A percentile compares a stretch with the other conserved stretches of the same genome.
Evolutionary conservation across 164 flowering plant genomes (phyloP).

Genomic region (Buxus sempervirens): DNA sequence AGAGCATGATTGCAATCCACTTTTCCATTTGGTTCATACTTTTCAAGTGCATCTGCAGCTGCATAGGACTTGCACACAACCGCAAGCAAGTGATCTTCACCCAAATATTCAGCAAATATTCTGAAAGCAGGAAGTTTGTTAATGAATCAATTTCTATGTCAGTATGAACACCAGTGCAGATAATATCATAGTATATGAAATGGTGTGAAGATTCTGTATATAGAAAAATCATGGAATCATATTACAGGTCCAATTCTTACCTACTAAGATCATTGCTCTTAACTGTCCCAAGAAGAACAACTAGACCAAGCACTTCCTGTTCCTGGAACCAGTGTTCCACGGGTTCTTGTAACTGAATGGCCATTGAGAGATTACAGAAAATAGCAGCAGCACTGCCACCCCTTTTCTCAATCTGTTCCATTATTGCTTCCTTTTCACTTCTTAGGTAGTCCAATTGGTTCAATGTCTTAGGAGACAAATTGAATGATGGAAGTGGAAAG

Average conservation of each 20-base stretch:
- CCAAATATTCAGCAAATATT: constrained; percentile 57
- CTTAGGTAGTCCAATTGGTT: constrained; percentile 8
- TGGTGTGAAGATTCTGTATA: neutral
- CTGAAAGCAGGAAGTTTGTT: constrained; percentile 29
- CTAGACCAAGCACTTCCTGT: constrained; percentile 55
- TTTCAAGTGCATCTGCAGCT: constrained; percentile 35
- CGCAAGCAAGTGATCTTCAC: constrained; percentile 64
- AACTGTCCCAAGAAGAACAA: constrained; percentile 64
- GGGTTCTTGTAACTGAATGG: constrained; percentile 8
- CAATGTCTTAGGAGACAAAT: constrained; percentile 6
- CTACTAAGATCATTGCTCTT: constrained; percentile 13
- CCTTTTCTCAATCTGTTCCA: constrained; percentile 31
- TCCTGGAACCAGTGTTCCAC: constrained; percentile 23
- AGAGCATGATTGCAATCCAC: constrained; percentile 21
- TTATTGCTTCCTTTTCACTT: constrained; percentile 31
- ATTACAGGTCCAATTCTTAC: constrained; percentile 7
- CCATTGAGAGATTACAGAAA: constrained; percentile 27
- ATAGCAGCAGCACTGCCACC: constrained; percentile 44
- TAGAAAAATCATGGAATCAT: too few relatives aligned
- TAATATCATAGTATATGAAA: neutral
- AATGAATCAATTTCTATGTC: neutral
- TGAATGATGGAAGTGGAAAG: too few relatives aligned
- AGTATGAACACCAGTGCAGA: too few relatives aligned
- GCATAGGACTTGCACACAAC: constrained; percentile 50
- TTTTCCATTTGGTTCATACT: constrained; percentile 26